phyloP scores from a whole-genome alignment of 192 early-diverging fungal genomes.

The Podila epigama region DNA sequence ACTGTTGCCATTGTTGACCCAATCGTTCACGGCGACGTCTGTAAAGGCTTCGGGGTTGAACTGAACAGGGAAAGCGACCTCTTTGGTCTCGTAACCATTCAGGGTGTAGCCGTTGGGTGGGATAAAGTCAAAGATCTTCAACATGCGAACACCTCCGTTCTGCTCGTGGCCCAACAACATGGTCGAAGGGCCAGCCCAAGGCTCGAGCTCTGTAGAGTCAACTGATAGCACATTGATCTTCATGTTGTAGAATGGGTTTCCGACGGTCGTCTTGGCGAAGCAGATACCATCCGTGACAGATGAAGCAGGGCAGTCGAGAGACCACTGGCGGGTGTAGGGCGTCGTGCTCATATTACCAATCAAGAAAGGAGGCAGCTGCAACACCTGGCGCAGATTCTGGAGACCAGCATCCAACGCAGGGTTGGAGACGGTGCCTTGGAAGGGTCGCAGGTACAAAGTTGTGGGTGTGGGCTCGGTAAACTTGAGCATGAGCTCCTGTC shows the following conservation, averaged over 20 bases:
- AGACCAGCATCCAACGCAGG: constrained; percentile 13
- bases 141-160: no score
- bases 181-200: no score
- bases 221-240: background rate
- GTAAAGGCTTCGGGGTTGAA: background rate
- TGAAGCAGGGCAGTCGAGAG: background rate
- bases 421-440: background rate
- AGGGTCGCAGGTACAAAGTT: background rate
- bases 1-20: no score
- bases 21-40: no score
- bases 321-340: background rate
- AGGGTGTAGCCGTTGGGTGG: background rate
- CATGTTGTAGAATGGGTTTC: background rate
- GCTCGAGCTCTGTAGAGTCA: no score
- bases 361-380: background rate
- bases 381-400: background rate
- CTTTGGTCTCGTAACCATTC: background rate
- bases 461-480: background rate
- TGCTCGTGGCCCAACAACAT: no score
- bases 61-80: background rate
- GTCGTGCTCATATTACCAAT: background rate
- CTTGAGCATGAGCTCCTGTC: background rate
- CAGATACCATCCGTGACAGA: background rate
- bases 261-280: background rate
- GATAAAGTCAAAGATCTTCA: no score